Conservation (phyloP, 192 early-diverging fungal species). For the Lobosporangium transversale region DNA sequence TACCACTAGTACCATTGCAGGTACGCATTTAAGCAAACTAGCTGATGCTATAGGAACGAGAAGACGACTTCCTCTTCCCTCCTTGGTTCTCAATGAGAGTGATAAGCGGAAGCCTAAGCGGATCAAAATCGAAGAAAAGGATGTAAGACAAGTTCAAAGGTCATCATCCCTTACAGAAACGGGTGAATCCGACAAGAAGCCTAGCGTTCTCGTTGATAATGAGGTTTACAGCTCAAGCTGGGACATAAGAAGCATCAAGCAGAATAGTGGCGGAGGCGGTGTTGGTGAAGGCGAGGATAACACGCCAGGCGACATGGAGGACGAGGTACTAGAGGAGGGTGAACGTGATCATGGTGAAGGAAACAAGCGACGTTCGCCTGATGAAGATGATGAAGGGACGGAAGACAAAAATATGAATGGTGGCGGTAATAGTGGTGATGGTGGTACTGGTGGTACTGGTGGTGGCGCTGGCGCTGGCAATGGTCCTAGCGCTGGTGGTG, state of each 20-base stretch:
- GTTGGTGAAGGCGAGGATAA: slow-evolving; percentile 5
- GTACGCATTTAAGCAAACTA: background rate
- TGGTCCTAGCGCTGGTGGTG: background rate
- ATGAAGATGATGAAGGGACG: slow-evolving; percentile 38
- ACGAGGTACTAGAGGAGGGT: slow-evolving; percentile 35
- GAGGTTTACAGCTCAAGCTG: background rate
- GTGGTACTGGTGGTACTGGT: background rate
- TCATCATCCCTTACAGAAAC: slow-evolving; percentile 14
- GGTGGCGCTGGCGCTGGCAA: background rate
- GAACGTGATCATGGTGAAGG: slow-evolving; percentile 5
- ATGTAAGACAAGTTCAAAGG: slow-evolving; percentile 28
- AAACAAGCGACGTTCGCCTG: slow-evolving; percentile 18
- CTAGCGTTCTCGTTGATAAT: background rate
- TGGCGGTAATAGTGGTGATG: background rate
- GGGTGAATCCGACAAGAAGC: slow-evolving; percentile 4
- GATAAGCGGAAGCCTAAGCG: slow-evolving; percentile 39
- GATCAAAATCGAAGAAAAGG: slow-evolving; percentile 45
- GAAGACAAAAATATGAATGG: slow-evolving; percentile 1
- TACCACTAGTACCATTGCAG: background rate
- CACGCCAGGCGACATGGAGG: slow-evolving; percentile 10
- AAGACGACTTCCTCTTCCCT: slow-evolving; percentile 13
- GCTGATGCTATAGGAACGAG: no score
- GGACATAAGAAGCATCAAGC: background rate
- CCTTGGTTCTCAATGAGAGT: slow-evolving; percentile 7
- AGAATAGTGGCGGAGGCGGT: background rate